phyloP scores from a whole-genome alignment of 371 early-diverging fungal genomes.

The Smittium culicis region DNA sequence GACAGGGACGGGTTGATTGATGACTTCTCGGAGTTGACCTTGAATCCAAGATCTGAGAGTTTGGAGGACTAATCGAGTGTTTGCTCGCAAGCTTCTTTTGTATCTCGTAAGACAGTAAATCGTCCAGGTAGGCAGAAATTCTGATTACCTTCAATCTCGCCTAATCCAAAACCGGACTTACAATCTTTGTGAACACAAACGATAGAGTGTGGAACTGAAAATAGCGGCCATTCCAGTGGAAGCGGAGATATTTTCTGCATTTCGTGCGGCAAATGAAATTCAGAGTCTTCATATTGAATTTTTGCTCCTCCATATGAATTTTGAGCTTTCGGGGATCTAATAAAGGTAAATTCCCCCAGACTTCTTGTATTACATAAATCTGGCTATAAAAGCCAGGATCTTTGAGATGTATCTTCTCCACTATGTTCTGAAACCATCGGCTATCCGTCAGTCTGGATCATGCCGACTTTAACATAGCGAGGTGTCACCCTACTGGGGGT shows the following conservation, averaged over 20 bases:
- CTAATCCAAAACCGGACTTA: constrained; percentile 26
- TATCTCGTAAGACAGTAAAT: constrained; percentile 20
- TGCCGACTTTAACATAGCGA: neutral
- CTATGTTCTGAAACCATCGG: neutral
- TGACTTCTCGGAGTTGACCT: constrained; percentile 22
- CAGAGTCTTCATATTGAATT: constrained; percentile 19
- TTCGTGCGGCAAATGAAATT: constrained; percentile 20
- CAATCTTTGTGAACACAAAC: constrained; percentile 36
- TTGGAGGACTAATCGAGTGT: constrained; percentile 17
- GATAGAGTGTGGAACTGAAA: constrained; percentile 34
- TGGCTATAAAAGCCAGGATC: neutral
- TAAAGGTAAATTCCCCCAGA: constrained; percentile 14
- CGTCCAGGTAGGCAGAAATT: constrained; percentile 29
- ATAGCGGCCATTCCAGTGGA: constrained; percentile 31
- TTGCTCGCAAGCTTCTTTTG: constrained; percentile 1
- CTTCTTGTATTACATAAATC: neutral
- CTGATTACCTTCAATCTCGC: constrained; percentile 23
- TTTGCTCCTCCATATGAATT: constrained; percentile 20
- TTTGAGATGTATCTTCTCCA: neutral
- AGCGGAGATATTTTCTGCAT: constrained; percentile 28
- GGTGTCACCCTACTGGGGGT: neutral
- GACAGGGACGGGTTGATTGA: constrained; percentile 24
- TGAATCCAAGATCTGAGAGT: constrained; percentile 19
- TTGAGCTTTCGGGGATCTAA: constrained; percentile 28
- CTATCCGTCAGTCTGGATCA: neutral